phyloP scores from a whole-genome alignment of 2,329 filamentous ascomycete genomes.

The Teratosphaeria gauchensis region DNA sequence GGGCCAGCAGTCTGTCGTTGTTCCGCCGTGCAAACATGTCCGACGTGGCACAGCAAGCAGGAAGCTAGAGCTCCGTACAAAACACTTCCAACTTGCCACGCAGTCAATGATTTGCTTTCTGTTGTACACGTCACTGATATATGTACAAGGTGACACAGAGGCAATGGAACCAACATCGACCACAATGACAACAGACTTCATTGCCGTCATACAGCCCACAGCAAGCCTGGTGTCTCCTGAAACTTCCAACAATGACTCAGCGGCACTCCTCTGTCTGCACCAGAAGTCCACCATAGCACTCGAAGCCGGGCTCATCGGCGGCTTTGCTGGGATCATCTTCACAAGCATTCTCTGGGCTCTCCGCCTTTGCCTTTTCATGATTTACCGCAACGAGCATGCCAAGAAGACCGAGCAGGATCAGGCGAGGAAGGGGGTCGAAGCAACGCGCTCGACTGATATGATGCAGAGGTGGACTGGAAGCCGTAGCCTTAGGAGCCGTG shows the following conservation, averaged over 20 bases:
- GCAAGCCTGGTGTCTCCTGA: neutral
- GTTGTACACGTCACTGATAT: neutral
- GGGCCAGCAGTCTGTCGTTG: neutral
- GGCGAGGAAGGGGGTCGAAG: neutral
- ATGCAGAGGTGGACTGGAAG: neutral
- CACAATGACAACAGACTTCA: neutral
- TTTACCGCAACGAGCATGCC: neutral
- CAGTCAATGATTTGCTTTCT: neutral
- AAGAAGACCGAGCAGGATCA: neutral
- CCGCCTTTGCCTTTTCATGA: neutral
- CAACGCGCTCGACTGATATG: neutral
- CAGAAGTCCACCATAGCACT: neutral
- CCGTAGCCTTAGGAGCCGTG: neutral
- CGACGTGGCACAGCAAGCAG: neutral
- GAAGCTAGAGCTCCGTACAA: neutral
- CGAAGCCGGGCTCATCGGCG: neutral
- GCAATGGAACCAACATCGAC: neutral
- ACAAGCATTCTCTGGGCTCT: neutral
- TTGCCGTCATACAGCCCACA: neutral
- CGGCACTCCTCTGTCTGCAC: neutral
- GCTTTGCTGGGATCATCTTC: neutral
- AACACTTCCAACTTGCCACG: too few relatives aligned
- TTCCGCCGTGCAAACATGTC: neutral
- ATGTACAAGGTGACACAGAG: neutral
- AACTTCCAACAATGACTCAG: neutral